Conservation (phyloP, 768 basidiomycete genomes). For the Lyophyllum decastes region DNA sequence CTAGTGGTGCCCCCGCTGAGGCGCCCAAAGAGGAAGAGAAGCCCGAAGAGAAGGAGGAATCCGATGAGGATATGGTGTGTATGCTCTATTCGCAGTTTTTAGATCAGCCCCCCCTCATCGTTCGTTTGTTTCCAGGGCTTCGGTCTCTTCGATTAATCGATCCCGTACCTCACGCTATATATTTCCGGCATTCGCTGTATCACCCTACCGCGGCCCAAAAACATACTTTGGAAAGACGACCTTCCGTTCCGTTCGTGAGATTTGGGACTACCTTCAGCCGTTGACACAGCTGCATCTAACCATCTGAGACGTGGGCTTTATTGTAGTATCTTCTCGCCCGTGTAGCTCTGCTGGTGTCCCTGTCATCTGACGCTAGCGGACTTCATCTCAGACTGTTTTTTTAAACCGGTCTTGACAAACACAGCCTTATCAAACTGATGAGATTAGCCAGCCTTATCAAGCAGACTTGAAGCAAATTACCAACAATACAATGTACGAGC, state of each 20-base stretch:
- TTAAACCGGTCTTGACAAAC: too few species aligned
- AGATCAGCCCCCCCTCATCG: background rate
- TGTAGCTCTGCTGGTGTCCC: too few species aligned
- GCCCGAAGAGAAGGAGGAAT: conserved; percentile 88
- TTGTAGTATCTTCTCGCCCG: too few species aligned
- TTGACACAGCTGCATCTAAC: too few species aligned
- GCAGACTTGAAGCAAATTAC: background rate
- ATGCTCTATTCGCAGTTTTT: background rate
- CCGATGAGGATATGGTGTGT: conserved; percentile 87
- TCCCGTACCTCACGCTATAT: conserved; percentile 10
- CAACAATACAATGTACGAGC: conserved; percentile 31
- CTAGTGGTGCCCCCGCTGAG: conserved; percentile 63
- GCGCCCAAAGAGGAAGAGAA: conserved; percentile 80
- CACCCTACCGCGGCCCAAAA: conserved; percentile 11
- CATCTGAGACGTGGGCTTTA: too few species aligned
- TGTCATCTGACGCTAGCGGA: too few species aligned
- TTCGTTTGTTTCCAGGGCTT: conserved; percentile 64
- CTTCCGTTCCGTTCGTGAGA: too few species aligned
- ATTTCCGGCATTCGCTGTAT: conserved; percentile 16
- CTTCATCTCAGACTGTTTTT: too few species aligned
- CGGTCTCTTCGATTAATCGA: conserved; percentile 88
- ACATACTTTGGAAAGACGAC: conserved; percentile 17
- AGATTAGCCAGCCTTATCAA: too few species aligned
- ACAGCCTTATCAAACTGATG: too few species aligned
- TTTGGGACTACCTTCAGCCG: too few species aligned